A percentile compares a stretch with the other conserved stretches of the same genome.
Conservation (phyloP, 352 stramenopile genomes). For the Globisporangium takayamanum region DNA sequence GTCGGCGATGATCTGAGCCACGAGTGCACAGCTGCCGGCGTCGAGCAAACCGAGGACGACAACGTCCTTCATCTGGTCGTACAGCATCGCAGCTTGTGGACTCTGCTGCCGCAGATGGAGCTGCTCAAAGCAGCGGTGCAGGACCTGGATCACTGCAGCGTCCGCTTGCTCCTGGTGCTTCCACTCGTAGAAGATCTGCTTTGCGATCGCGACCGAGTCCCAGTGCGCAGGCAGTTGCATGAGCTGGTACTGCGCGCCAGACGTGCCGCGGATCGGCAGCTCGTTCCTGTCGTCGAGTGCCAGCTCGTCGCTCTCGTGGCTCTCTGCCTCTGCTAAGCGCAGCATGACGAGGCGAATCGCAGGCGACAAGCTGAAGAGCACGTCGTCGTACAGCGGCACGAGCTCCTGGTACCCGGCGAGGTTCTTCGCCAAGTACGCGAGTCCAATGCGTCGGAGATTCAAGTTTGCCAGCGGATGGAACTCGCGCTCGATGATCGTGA, state of each 20-base stretch:
- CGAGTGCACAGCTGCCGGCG: slow-evolving; percentile 25
- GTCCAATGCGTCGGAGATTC: slow-evolving; percentile 55
- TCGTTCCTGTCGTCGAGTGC: slow-evolving; percentile 10
- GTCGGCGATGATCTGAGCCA: slow-evolving; percentile 25
- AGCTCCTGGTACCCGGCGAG: slow-evolving; percentile 65
- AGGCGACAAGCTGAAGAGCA: slow-evolving; percentile 55
- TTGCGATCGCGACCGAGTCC: slow-evolving; percentile 60
- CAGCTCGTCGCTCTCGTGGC: not conserved
- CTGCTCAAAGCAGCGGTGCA: slow-evolving; percentile 52
- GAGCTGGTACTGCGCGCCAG: slow-evolving; percentile 45
- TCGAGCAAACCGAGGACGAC: slow-evolving; percentile 40
- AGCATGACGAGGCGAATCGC: slow-evolving; percentile 37
- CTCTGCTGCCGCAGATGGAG: slow-evolving; percentile 16
- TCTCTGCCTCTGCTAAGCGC: not conserved
- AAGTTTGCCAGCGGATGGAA: slow-evolving; percentile 49
- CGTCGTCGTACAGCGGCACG: slow-evolving; percentile 69
- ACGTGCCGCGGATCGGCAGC: slow-evolving; percentile 49
- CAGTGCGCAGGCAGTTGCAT: slow-evolving; percentile 36
- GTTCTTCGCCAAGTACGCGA: slow-evolving; percentile 50
- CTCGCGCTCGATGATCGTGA: slow-evolving; percentile 70
- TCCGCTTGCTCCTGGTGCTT: slow-evolving; percentile 28
- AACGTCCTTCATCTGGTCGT: slow-evolving; percentile 54
- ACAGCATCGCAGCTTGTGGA: slow-evolving; percentile 27
- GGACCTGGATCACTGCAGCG: slow-evolving; percentile 34
- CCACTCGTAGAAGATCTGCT: slow-evolving; percentile 71